Percentiles rank a stretch among this genome's conserved stretches.
These are phyloP conservation scores for Colletotrichum liaoningense DNA, from an alignment of 2,329 filamentous ascomycete species.

Conservation along the genomic window DNA sequence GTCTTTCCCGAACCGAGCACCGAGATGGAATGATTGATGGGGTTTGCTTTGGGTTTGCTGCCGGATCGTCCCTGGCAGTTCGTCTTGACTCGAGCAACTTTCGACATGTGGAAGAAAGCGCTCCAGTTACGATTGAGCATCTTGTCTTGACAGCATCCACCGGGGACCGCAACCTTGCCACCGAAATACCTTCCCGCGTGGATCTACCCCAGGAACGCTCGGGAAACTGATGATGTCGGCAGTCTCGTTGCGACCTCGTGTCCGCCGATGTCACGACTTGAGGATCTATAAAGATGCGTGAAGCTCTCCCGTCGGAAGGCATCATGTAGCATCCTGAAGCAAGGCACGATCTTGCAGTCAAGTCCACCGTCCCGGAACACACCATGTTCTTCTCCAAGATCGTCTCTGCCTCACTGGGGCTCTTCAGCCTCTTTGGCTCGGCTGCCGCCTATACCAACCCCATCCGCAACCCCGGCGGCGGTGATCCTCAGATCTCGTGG, in stretches of 20 bases:
- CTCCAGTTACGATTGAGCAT: conserved; percentile 6
- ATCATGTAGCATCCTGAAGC: not conserved
- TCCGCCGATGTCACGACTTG: not conserved
- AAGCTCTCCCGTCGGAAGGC: not conserved
- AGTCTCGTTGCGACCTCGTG: not conserved
- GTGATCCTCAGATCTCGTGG: conserved; percentile 65
- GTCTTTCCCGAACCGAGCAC: conserved; percentile 1
- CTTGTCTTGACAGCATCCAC: not conserved
- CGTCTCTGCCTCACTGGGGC: conserved; percentile 7
- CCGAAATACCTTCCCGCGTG: not conserved
- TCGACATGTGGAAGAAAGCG: conserved; percentile 10
- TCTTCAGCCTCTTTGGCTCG: conserved; percentile 36
- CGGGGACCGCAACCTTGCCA: not conserved
- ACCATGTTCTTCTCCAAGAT: conserved; percentile 21
- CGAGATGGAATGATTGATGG: not conserved
- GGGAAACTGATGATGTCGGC: not conserved
- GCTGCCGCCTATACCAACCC: conserved; percentile 61
- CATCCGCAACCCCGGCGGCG: conserved; percentile 59
- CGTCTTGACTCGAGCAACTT: conserved; percentile 3
- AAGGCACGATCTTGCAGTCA: not conserved
- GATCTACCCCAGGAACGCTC: not conserved
- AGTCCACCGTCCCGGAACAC: not conserved
- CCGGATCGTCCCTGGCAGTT: not conserved
- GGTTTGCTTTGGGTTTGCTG: not conserved
- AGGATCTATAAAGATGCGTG: not conserved